Base-by-base conservation (phyloP, 2,329 filamentous ascomycete species). In the Phialophora verrucosa region DNA sequence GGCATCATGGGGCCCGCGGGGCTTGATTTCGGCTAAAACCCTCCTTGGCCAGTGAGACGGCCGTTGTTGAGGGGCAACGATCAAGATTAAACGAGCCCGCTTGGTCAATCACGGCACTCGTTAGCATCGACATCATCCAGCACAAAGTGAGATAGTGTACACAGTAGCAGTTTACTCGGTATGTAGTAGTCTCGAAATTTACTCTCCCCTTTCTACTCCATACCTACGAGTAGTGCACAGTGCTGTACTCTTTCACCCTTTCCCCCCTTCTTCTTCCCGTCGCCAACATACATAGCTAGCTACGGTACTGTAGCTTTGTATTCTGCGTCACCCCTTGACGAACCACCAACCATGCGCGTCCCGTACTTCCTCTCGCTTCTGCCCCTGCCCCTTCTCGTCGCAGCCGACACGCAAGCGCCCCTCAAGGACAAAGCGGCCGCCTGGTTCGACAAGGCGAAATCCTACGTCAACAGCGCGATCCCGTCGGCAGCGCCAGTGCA, bases 381-480 rank as follows among this genome's bases (percentile, higher is more conserved):
- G 2, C 57, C 65, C 10, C 59, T 61, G 2, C 57, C 65, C 5
- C 51, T 65, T 32, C 54, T 68, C 69, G 76, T 79, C 66, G 77
- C 78, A 71, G 78, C 65, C 23, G 81, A 86, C 72, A 29, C n/a
- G n/a, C 87, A 89, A 75, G 76, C 85, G 49, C 85, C 86, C 38
- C 78, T 83, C 62, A 74, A 70, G 50, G 79, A 82, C 47, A 78
- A 78, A 65, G 76, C 82, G 35, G 77, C 79, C 72, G 79, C 77
- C 56, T 83, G 81, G 80, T 78, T 83, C 73, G 76, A 81, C 70
- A 80, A 81, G 78, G 85, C 85, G 64, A 86, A 85, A 71, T 79
- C 81, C 59, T 83, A 82, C 69, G 78, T 88, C 71, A 82, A 84
- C n/a, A 83, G 83, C 58, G 81, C 82, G 44, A 74, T 75, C 35